phyloP scores from a whole-genome alignment of 768 basidiomycete genomes.

The Phlebiopsis flavidoalba region DNA sequence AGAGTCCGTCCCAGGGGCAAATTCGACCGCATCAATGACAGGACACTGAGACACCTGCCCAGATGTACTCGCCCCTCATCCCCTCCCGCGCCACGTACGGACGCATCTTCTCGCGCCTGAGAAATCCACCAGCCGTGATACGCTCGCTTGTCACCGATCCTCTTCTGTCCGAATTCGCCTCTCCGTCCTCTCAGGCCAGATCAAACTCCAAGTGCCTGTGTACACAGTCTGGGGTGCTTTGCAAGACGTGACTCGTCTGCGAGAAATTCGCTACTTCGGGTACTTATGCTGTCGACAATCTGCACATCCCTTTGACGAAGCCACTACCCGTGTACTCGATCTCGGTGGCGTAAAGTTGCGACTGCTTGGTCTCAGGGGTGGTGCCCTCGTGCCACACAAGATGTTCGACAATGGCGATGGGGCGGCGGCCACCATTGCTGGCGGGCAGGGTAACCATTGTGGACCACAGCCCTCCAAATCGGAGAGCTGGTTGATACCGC shows the following conservation, averaged over 20 bases:
- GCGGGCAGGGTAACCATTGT: conserved; percentile 98
- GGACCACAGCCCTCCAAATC: conserved; percentile 96
- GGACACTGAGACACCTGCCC: conserved; percentile 93
- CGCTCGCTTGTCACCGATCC: conserved; percentile 67
- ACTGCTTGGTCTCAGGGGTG: conserved; percentile 90
- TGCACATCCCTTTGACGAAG: conserved; percentile 92
- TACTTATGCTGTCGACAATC: conserved; percentile 80
- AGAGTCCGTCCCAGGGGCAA: conserved; percentile 81
- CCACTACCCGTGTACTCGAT: conserved; percentile 88
- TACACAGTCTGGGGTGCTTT: conserved; percentile 97
- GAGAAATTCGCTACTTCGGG: conserved; percentile 89
- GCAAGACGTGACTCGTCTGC: conserved; percentile 87
- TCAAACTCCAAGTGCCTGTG: conserved; percentile 89
- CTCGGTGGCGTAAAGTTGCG: conserved; percentile 91
- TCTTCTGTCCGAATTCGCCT: conserved; percentile 88
- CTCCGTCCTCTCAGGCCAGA: conserved; percentile 84
- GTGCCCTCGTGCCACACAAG: conserved; percentile 92
- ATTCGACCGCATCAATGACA: conserved; percentile 88
- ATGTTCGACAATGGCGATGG: conserved; percentile 94
- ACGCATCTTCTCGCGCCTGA: conserved; percentile 61
- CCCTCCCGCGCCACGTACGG: conserved; percentile 67
- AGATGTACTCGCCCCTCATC: conserved; percentile 93
- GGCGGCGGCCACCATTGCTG: conserved; percentile 89
- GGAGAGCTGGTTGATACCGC: conserved; percentile 98
- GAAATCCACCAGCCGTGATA: conserved; percentile 62